phyloP scores from a whole-genome alignment of 805 yeast species.

The Schwanniomyces polymorphus region DNA sequence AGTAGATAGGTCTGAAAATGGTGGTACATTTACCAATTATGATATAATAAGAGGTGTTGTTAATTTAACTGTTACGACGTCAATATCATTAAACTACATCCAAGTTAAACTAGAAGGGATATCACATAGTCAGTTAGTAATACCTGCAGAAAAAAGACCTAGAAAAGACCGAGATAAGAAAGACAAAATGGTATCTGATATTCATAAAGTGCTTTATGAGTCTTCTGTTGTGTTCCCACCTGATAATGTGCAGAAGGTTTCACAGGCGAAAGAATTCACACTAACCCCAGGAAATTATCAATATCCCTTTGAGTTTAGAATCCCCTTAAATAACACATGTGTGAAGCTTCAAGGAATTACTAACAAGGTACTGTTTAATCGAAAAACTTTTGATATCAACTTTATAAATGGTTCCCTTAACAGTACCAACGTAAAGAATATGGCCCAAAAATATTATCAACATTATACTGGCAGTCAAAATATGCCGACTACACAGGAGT shows the following conservation, averaged over 20 bases:
- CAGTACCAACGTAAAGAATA: constrained; percentile 12
- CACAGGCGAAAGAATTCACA: constrained; percentile 44
- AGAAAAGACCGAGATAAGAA: constrained; percentile 16
- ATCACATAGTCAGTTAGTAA: constrained; percentile 34
- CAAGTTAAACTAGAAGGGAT: constrained; percentile 56
- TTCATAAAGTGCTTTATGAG: constrained; percentile 51
- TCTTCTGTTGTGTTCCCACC: constrained; percentile 54
- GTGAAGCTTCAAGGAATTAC: constrained; percentile 31
- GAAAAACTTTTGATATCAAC: constrained; percentile 24
- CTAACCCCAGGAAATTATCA: constrained; percentile 51
- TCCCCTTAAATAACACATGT: constrained; percentile 46
- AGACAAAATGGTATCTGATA: constrained; percentile 27
- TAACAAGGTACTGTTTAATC: constrained; percentile 32
- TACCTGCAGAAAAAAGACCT: constrained; percentile 18
- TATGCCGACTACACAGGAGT: background rate
- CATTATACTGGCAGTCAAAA: background rate
- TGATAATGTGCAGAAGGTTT: constrained; percentile 43
- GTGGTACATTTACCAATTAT: constrained; percentile 48
- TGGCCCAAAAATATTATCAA: constrained; percentile 14
- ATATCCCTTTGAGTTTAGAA: constrained; percentile 48
- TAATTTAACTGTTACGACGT: constrained; percentile 34
- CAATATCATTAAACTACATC: constrained; percentile 45
- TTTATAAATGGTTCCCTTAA: constrained; percentile 34
- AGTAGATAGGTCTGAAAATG: constrained; percentile 29
- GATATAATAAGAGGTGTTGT: constrained; percentile 46